Conservation (phyloP, 352 stramenopile species). For the Pythium rishiriense region DNA sequence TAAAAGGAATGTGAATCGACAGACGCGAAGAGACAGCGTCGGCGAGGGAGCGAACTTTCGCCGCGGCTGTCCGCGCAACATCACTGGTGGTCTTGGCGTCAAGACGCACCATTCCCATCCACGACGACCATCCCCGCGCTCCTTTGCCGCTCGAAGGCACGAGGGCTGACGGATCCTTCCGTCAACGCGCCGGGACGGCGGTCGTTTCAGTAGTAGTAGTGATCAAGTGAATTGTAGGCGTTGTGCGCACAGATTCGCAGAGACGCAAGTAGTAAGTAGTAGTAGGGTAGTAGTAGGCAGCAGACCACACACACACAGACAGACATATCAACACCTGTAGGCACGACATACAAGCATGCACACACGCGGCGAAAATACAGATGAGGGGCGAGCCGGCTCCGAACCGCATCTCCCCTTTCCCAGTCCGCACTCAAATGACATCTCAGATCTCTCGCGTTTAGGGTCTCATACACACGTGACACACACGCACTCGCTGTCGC, state of each 20-base stretch:
- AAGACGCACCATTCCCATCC: background rate
- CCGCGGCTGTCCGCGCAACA: background rate
- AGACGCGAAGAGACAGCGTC: background rate
- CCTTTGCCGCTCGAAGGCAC: constrained; percentile 26
- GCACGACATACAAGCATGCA: constrained; percentile 15
- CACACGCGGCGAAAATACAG: constrained; percentile 9
- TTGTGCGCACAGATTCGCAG: constrained; percentile 18
- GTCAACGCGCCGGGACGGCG: background rate
- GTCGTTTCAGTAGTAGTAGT: constrained; percentile 29
- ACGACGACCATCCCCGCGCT: background rate
- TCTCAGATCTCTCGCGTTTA: background rate
- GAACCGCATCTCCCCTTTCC: background rate
- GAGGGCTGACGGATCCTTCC: background rate
- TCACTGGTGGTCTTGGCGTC: background rate
- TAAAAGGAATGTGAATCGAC: constrained; percentile 32
- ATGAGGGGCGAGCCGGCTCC: constrained; percentile 1
- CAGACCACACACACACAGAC: constrained; percentile 11
- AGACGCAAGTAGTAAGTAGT: constrained; percentile 50
- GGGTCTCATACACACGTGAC: too few relatives aligned
- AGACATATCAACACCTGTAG: constrained; percentile 15
- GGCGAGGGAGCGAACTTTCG: background rate
- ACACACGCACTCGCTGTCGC: too few relatives aligned
- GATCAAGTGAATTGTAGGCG: constrained; percentile 28
- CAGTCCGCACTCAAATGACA: background rate
- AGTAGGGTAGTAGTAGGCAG: constrained; percentile 37